Percentiles rank a stretch among this genome's conserved stretches.
These are phyloP conservation scores for Henningerozyma blattae DNA, from an alignment of 805 yeast species.

Conservation along the genomic window DNA sequence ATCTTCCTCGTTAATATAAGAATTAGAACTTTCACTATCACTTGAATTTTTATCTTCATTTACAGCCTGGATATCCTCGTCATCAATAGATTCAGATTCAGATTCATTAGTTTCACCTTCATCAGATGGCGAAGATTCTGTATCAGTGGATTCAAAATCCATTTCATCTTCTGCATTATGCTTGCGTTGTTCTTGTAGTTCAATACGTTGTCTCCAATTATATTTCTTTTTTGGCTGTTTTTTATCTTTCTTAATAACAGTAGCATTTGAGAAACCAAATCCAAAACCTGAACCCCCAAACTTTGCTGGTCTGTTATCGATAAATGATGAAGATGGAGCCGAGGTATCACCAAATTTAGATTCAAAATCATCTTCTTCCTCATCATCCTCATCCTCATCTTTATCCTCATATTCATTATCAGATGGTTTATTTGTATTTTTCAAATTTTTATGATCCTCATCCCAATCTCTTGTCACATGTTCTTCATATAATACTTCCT, in stretches of 20 bases:
- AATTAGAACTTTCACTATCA: background rate
- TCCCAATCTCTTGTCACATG: conserved; percentile 54
- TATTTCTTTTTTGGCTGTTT: conserved; percentile 38
- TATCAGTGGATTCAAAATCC: conserved; percentile 38
- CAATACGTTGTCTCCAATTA: conserved; percentile 60
- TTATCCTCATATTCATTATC: too few relatives aligned
- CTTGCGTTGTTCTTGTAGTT: conserved; percentile 32
- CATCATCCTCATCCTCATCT: conserved; percentile 14
- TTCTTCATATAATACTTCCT: conserved; percentile 57
- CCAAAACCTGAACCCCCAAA: conserved; percentile 44
- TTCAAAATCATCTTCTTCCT: conserved; percentile 17
- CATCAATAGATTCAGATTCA: conserved; percentile 21
- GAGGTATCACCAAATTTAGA: conserved; percentile 16
- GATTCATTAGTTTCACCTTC: conserved; percentile 14
- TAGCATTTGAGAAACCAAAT: conserved; percentile 50
- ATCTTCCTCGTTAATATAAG: conserved; percentile 18
- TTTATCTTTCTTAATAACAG: conserved; percentile 31
- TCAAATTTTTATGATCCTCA: conserved; percentile 18
- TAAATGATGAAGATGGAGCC: conserved; percentile 32
- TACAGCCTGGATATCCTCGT: conserved; percentile 13
- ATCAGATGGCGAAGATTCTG: conserved; percentile 24
- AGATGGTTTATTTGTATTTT: too few relatives aligned
- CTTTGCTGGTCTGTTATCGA: conserved; percentile 58
- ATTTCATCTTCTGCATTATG: conserved; percentile 43
- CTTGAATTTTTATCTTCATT: background rate